phyloP scores from a whole-genome alignment of 805 yeast species.

The Metschnikowia corniflorae region DNA sequence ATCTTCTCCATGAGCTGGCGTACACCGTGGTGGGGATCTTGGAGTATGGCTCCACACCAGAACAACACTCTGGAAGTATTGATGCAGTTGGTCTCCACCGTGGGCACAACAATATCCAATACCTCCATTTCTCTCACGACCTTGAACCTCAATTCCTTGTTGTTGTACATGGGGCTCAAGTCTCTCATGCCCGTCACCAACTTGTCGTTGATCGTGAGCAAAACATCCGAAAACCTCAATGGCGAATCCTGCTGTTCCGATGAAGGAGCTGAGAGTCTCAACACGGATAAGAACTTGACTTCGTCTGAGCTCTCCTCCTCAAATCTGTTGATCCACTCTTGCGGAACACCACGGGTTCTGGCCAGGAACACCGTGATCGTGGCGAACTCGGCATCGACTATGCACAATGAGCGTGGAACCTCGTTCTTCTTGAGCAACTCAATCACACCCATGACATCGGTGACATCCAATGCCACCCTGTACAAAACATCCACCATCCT shows the following conservation, averaged over 20 bases:
- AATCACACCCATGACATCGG: slow-evolving; percentile 58
- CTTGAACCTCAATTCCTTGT: slow-evolving; percentile 49
- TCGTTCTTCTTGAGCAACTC: slow-evolving; percentile 47
- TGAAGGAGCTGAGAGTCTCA: slow-evolving; percentile 56
- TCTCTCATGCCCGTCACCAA: slow-evolving; percentile 67
- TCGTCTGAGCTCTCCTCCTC: slow-evolving; percentile 63
- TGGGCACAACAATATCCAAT: slow-evolving; percentile 57
- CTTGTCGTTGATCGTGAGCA: slow-evolving; percentile 64
- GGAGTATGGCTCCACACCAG: slow-evolving; percentile 84
- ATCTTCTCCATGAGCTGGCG: slow-evolving; percentile 73
- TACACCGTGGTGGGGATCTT: slow-evolving; percentile 90
- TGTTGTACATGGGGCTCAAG: slow-evolving; percentile 47
- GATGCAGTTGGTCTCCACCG: slow-evolving; percentile 54
- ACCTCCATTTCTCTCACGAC: slow-evolving; percentile 71
- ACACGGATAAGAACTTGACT: slow-evolving; percentile 67
- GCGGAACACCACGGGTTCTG: slow-evolving; percentile 83
- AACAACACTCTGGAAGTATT: slow-evolving; percentile 64
- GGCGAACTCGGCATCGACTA: slow-evolving; percentile 76
- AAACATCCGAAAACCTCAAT: slow-evolving; percentile 66
- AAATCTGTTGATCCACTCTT: slow-evolving; percentile 69
- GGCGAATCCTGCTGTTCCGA: slow-evolving; percentile 28
- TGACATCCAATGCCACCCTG: slow-evolving; percentile 73
- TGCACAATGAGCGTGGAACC: slow-evolving; percentile 51
- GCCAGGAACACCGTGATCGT: slow-evolving; percentile 69
- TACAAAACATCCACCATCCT: slow-evolving; percentile 54